Conservation (phyloP, 2,329 filamentous ascomycete genomes). For the Alternaria infectoria region DNA sequence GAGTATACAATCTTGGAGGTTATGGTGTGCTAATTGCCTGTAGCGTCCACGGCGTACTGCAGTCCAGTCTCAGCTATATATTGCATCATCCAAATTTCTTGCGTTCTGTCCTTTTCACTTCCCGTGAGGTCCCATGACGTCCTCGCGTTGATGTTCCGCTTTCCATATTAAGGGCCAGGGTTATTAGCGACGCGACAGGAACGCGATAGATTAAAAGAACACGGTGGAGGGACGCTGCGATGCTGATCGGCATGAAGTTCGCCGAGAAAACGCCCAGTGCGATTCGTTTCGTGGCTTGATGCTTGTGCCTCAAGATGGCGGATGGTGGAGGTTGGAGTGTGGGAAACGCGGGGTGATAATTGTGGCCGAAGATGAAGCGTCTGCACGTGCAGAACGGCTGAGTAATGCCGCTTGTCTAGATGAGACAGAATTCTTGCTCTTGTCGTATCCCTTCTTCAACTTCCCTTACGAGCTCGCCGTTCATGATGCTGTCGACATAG, state of each 20-base stretch:
- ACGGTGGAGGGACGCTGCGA: slow-evolving; percentile 9
- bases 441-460: not conserved
- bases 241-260: not conserved
- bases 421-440: slow-evolving; percentile 4
- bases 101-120: slow-evolving; percentile 24
- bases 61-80: not conserved
- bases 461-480: not conserved
- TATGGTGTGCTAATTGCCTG: not conserved
- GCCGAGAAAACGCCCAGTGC: not conserved
- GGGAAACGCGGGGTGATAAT: not conserved
- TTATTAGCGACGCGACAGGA: slow-evolving; percentile 10
- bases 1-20: not conserved
- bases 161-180: slow-evolving; percentile 26
- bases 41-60: not conserved
- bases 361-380: not conserved
- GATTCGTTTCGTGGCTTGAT: not conserved
- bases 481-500: slow-evolving; percentile 11
- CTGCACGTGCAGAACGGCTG: not conserved
- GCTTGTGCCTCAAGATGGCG: not conserved
- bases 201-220: slow-evolving; percentile 30
- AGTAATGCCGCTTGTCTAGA: not conserved
- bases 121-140: slow-evolving; percentile 1
- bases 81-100: not conserved
- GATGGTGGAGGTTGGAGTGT: not conserved
- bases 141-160: slow-evolving; percentile 14